phyloP scores from a whole-genome alignment of 1,139 yeast genomes.

The Suhomyces bribrorum region DNA sequence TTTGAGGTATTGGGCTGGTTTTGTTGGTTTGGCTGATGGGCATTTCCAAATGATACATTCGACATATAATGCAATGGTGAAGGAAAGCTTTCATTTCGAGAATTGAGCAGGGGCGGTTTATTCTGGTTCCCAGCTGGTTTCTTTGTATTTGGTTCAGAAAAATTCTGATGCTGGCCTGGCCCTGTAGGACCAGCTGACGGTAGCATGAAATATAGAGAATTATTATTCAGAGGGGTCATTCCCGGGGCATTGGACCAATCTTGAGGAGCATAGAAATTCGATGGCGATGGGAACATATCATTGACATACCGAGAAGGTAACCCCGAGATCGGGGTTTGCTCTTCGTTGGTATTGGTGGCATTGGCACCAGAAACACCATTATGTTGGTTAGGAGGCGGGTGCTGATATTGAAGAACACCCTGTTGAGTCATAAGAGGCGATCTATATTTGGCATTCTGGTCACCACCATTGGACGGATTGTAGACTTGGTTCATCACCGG shows the following conservation, averaged over 20 bases:
- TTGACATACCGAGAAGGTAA: constrained; percentile 53
- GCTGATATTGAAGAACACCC: constrained; percentile 4
- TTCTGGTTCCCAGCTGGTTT: constrained; percentile 3
- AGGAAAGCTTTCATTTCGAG: constrained; percentile 14
- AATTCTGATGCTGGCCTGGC: constrained; percentile 7
- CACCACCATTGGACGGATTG: constrained; percentile 18
- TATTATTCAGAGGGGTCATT: constrained; percentile 35
- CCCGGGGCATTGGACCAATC: constrained; percentile 42
- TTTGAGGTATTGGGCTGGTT: constrained; percentile 4
- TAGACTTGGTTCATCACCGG: constrained; percentile 41
- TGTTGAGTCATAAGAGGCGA: constrained; percentile 5
- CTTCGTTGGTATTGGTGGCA: constrained; percentile 29
- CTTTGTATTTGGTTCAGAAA: constrained; percentile 4
- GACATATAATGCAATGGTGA: constrained; percentile 18
- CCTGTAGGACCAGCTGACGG: constrained; percentile 18
- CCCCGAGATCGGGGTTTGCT: constrained; percentile 53
- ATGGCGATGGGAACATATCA: constrained; percentile 58
- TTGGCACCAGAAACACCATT: neutral
- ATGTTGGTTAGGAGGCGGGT: constrained; percentile 1
- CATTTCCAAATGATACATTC: constrained; percentile 11
- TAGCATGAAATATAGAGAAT: constrained; percentile 18
- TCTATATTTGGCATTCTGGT: constrained; percentile 6
- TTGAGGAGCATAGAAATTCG: constrained; percentile 49
- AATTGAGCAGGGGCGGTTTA: constrained; percentile 1
- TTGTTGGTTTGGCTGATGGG: constrained; percentile 2